Evolutionary conservation across 2,329 filamentous ascomycete genomes (phyloP).

Genomic region (Colletotrichum magnum): DNA sequence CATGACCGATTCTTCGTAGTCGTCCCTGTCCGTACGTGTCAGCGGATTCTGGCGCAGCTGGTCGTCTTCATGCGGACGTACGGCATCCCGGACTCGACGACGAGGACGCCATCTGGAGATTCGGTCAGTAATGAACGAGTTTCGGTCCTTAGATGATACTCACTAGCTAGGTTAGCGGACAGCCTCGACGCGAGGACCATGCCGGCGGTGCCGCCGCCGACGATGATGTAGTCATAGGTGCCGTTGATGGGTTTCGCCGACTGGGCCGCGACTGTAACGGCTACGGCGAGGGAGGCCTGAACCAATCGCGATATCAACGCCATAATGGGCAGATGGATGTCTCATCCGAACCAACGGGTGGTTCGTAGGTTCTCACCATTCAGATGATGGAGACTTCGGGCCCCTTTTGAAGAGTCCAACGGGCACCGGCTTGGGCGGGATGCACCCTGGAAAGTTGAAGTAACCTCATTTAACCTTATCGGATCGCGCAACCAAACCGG

Average conservation of each 20-base stretch:
- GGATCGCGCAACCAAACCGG: not conserved
- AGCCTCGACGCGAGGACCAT: constrained; percentile 52
- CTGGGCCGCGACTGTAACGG: not conserved
- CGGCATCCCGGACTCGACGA: constrained; percentile 41
- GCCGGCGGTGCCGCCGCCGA: constrained; percentile 51
- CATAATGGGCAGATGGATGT: not conserved
- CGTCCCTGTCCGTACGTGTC: constrained; percentile 7
- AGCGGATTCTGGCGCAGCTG: not conserved
- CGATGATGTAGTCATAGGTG: constrained; percentile 48
- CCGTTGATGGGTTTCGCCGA: not conserved
- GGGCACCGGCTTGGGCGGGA: not conserved
- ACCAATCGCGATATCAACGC: not conserved
- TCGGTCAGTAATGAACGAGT: not conserved
- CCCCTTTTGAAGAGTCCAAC: not conserved
- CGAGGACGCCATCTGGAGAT: constrained; percentile 29
- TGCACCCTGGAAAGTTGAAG: not conserved
- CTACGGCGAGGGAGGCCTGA: not conserved
- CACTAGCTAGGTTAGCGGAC: constrained; percentile 1
- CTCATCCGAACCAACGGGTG: not conserved
- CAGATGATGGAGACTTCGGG: not conserved
- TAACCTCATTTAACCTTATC: not conserved
- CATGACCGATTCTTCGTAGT: constrained; percentile 33
- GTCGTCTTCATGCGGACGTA: not conserved
- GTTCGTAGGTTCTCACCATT: not conserved
- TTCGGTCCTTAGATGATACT: not conserved